Percentiles rank a stretch among this genome's conserved stretches.
Conservation (phyloP, 495 filamentous ascomycete species). For the Aspergillus nidulans region DNA sequence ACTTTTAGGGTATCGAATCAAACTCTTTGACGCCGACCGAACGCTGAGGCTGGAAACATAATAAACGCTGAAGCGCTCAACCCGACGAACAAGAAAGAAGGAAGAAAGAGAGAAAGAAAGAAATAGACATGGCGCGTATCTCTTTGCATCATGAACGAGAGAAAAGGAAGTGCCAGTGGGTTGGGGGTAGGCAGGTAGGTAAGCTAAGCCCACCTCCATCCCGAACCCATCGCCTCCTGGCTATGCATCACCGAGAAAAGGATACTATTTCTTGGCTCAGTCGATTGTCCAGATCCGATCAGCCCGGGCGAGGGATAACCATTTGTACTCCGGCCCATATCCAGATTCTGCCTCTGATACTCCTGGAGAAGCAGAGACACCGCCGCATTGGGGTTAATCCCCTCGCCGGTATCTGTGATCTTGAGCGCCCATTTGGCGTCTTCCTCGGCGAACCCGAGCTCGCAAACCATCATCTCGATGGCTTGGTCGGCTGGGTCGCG, state of each 20-base stretch:
- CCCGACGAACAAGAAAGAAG: not conserved
- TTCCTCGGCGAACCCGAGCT: slow-evolving; percentile 43
- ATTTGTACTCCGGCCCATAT: not conserved
- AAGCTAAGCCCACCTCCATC: slow-evolving; percentile 38
- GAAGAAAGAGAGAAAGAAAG: not conserved
- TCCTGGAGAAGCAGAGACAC: slow-evolving; percentile 41
- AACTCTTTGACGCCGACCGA: not conserved
- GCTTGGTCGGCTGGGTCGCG: slow-evolving; percentile 50
- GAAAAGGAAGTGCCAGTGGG: not conserved
- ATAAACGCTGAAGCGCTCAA: not conserved
- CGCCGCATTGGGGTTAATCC: slow-evolving; percentile 43
- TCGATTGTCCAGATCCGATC: not conserved
- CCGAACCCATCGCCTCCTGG: slow-evolving; percentile 26
- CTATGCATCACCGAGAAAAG: slow-evolving; percentile 29
- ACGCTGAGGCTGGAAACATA: not conserved
- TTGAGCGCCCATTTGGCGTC: slow-evolving; percentile 51
- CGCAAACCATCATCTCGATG: slow-evolving; percentile 42
- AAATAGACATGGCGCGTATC: not conserved
- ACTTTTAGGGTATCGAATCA: not conserved
- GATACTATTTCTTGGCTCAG: slow-evolving; percentile 14
- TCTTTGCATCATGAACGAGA: not conserved
- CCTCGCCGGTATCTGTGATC: slow-evolving; percentile 49
- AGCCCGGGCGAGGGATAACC: not conserved
- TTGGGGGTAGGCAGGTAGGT: not conserved
- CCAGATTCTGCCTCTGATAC: slow-evolving; percentile 25